Percentiles rank a stretch among this genome's conserved stretches.
These are phyloP conservation scores for Pyrrhoderma noxium DNA, from an alignment of 1,284 basidiomycete species.

Conservation along the genomic window DNA sequence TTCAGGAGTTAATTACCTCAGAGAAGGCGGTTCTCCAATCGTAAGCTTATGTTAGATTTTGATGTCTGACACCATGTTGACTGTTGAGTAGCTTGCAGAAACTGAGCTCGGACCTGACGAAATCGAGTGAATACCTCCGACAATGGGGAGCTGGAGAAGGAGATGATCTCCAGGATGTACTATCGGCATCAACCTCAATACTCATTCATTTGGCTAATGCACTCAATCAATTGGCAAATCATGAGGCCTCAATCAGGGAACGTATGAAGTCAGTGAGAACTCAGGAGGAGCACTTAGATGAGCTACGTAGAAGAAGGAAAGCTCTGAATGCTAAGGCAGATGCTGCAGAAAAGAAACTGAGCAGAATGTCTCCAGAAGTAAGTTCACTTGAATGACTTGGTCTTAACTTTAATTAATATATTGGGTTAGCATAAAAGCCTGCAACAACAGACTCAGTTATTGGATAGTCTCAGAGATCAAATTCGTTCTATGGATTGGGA, in stretches of 20 bases:
- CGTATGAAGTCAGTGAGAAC: slow-evolving; percentile 75
- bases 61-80: slow-evolving; percentile 6
- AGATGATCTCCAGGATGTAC: slow-evolving; percentile 72
- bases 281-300: slow-evolving; percentile 78
- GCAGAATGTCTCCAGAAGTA: slow-evolving; percentile 79
- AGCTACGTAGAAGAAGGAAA: slow-evolving; percentile 66
- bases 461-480: slow-evolving; percentile 72
- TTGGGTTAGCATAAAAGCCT: slow-evolving; percentile 70
- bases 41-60: slow-evolving; percentile 35
- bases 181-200: slow-evolving; percentile 48
- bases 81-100: slow-evolving; percentile 45
- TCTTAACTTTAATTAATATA: not conserved
- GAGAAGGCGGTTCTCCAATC: slow-evolving; percentile 80
- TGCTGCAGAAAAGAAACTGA: slow-evolving; percentile 82
- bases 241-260: slow-evolving; percentile 70
- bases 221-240: slow-evolving; percentile 64
- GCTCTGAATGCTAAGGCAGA: slow-evolving; percentile 70
- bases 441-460: slow-evolving; percentile 62
- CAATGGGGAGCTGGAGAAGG: slow-evolving; percentile 82
- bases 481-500: slow-evolving; percentile 77
- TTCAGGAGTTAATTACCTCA: slow-evolving; percentile 85
- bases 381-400: slow-evolving; percentile 3
- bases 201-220: slow-evolving; percentile 66
- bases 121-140: slow-evolving; percentile 70
- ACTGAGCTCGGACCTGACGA: slow-evolving; percentile 57